These are phyloP conservation scores for Clohesyomyces aquaticus DNA, from an alignment of 495 filamentous ascomycete species.

Conservation along the genomic window DNA sequence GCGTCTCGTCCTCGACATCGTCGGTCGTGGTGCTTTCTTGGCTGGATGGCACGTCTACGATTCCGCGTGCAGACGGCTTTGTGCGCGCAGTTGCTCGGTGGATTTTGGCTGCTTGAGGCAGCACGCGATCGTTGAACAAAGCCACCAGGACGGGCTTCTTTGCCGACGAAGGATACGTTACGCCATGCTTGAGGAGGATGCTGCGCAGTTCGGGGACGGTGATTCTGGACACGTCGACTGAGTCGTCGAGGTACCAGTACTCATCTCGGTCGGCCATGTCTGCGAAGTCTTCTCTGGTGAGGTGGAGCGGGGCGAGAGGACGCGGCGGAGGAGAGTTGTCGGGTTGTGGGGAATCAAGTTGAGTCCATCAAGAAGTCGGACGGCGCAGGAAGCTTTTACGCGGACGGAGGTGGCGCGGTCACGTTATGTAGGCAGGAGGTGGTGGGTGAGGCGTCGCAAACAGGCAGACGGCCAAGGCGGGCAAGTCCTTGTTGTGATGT, in stretches of 20 bases:
- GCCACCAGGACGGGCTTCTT: conserved; percentile 88
- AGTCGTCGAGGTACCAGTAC: conserved; percentile 73
- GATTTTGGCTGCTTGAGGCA: conserved; percentile 75
- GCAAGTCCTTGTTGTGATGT: conserved; percentile 18
- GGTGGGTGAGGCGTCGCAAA: not conserved
- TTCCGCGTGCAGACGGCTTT: conserved; percentile 80
- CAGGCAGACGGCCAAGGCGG: not conserved
- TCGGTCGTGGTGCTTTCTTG: conserved; percentile 56
- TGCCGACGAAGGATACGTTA: conserved; percentile 78
- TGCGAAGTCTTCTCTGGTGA: too few species aligned
- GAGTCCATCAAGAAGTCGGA: not conserved
- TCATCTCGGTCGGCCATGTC: conserved; percentile 32
- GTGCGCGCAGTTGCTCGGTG: conserved; percentile 73
- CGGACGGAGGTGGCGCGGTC: not conserved
- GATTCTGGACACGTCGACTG: conserved; percentile 79
- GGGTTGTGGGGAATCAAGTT: not conserved
- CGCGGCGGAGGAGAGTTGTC: too few species aligned
- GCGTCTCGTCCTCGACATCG: conserved; percentile 48
- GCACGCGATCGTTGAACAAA: conserved; percentile 77
- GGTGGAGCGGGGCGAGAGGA: too few species aligned
- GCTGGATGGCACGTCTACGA: conserved; percentile 72
- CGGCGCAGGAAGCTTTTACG: not conserved
- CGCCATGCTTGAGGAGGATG: conserved; percentile 83
- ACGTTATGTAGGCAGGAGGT: not conserved
- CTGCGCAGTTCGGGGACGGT: conserved; percentile 85